Conservation (phyloP, 192 early-diverging fungal genomes). For the Linnemannia zychae region DNA sequence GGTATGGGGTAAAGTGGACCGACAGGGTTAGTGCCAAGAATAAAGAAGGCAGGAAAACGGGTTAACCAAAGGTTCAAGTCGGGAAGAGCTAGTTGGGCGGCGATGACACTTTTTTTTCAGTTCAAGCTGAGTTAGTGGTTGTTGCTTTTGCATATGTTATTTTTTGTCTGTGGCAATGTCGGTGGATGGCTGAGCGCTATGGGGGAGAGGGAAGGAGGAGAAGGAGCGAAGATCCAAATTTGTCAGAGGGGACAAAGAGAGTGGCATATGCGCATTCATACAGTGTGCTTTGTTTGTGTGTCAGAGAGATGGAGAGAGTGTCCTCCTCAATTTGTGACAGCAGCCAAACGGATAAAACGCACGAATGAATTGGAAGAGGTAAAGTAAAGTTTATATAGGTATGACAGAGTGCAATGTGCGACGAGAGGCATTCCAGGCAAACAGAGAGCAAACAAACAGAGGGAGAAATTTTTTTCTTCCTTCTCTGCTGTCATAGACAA, state of each 20-base stretch:
- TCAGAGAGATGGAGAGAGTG: neutral
- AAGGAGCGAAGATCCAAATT: neutral
- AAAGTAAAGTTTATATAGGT: neutral
- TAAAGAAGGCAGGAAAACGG: neutral
- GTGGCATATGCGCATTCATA: neutral
- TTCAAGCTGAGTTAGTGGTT: neutral
- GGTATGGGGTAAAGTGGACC: neutral
- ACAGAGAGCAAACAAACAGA: neutral
- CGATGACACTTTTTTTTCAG: neutral
- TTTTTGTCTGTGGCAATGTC: neutral
- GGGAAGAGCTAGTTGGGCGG: neutral
- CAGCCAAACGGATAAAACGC: neutral
- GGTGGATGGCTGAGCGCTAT: slow-evolving; percentile 1
- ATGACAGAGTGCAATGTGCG: slow-evolving; percentile 1
- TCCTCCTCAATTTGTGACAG: neutral
- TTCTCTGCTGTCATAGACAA: neutral
- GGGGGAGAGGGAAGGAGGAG: neutral
- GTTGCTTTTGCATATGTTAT: neutral
- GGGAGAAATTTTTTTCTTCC: slow-evolving; percentile 1
- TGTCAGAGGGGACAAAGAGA: too few relatives aligned
- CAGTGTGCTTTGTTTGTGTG: neutral
- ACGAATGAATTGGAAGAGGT: neutral
- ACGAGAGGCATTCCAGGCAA: neutral
- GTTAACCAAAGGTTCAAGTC: neutral
- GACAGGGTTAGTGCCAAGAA: neutral